Evolutionary conservation across 352 stramenopile species (phyloP).

Genomic region (Phytophthora pini): DNA sequence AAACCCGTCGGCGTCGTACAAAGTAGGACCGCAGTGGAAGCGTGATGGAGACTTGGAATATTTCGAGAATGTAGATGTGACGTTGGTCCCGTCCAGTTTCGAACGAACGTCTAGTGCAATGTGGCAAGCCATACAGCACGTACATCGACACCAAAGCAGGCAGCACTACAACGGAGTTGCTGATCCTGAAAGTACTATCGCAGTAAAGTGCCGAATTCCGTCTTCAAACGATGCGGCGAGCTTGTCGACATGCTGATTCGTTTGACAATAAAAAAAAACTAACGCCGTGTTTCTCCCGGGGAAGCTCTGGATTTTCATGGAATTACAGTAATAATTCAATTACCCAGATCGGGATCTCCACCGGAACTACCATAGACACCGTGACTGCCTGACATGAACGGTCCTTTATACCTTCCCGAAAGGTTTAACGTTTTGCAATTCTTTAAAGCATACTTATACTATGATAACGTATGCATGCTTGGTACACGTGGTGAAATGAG

Average conservation of each 20-base stretch:
- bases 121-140: slow-evolving; percentile 21
- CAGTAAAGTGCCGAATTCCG: slow-evolving; percentile 23
- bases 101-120: slow-evolving; percentile 14
- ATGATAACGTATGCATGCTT: too few species aligned
- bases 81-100: slow-evolving; percentile 19
- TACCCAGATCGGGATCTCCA: too few species aligned
- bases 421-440: too few species aligned
- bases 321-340: too few species aligned
- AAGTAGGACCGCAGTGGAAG: slow-evolving; percentile 7
- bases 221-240: slow-evolving; percentile 3
- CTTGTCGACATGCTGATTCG: slow-evolving; percentile 17
- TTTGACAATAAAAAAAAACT: slow-evolving; percentile 35
- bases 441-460: too few species aligned
- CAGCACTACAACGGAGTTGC: slow-evolving; percentile 11
- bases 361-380: too few species aligned
- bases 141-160: slow-evolving; percentile 8
- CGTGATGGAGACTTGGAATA: slow-evolving; percentile 16
- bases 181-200: slow-evolving; percentile 40
- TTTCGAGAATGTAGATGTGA: slow-evolving; percentile 30
- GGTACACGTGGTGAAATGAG: too few species aligned
- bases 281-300: too few species aligned
- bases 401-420: too few species aligned
- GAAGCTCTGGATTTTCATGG: too few species aligned
- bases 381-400: too few species aligned
- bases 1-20: neutral